phyloP scores from a whole-genome alignment of 257 asterid species.

The Rhazya stricta region DNA sequence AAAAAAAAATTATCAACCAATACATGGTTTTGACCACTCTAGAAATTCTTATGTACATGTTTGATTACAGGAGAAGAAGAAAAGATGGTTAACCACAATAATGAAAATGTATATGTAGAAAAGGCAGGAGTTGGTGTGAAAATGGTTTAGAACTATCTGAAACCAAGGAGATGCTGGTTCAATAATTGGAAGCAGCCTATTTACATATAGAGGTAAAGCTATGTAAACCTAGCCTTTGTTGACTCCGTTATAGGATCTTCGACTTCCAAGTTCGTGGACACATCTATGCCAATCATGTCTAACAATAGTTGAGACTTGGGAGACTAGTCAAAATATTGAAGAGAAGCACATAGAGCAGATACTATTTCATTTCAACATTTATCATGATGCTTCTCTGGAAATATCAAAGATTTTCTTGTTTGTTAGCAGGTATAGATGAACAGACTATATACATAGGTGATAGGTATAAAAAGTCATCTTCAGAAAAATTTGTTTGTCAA shows the following conservation, averaged over 20 bases:
- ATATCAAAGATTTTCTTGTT: background rate
- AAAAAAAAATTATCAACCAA: no score
- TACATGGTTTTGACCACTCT: no score
- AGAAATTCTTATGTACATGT: no score
- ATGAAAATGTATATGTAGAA: background rate
- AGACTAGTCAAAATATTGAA: background rate
- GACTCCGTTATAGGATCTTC: background rate
- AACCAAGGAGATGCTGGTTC: conserved; percentile 2
- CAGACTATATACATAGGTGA: background rate
- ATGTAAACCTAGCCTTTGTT: no score
- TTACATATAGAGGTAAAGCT: background rate
- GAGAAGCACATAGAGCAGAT: background rate
- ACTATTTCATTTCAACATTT: background rate
- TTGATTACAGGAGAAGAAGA: no score
- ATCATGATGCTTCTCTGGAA: background rate
- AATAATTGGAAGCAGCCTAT: background rate
- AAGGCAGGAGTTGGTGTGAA: background rate
- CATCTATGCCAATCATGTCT: background rate
- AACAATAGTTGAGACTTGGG: background rate
- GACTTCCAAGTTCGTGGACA: background rate
- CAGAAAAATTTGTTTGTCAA: background rate
- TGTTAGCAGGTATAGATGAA: background rate
- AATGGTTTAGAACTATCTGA: background rate
- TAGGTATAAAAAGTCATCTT: background rate
- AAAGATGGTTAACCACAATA: no score